phyloP scores from a whole-genome alignment of 768 basidiomycete genomes.

The Clathrus columnatus region DNA sequence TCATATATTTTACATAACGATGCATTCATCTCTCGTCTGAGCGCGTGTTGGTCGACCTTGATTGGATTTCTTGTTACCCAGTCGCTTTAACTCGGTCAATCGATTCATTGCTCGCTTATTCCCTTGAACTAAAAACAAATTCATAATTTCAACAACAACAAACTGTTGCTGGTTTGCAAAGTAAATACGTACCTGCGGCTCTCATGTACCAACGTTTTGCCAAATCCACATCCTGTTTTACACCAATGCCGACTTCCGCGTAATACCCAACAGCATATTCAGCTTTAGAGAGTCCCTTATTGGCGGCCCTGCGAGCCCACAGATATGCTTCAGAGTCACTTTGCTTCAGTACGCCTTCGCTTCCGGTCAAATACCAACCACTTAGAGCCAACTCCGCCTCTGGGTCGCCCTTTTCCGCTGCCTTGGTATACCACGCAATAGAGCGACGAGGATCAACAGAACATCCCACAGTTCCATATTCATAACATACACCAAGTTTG shows the following conservation, averaged over 20 bases:
- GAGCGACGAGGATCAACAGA: slow-evolving; percentile 89
- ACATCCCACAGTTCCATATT: slow-evolving; percentile 83
- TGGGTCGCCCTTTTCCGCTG: slow-evolving; percentile 91
- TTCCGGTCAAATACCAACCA: slow-evolving; percentile 97
- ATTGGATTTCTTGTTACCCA: slow-evolving; percentile 70
- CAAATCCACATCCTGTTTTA: slow-evolving; percentile 91
- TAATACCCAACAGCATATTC: slow-evolving; percentile 99
- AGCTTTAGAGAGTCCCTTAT: slow-evolving; percentile 93
- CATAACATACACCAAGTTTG: slow-evolving; percentile 92
- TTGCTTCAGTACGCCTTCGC: slow-evolving; percentile 93
- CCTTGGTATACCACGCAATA: slow-evolving; percentile 98
- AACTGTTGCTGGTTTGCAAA: neutral
- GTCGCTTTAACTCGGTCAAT: slow-evolving; percentile 89
- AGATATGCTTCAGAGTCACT: slow-evolving; percentile 98
- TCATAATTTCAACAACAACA: neutral
- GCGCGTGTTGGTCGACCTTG: slow-evolving; percentile 84
- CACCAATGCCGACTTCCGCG: slow-evolving; percentile 94
- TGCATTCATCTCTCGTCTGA: slow-evolving; percentile 90
- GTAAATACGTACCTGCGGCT: slow-evolving; percentile 82
- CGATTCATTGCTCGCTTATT: slow-evolving; percentile 96
- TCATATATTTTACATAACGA: slow-evolving; percentile 49
- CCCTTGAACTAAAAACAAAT: slow-evolving; percentile 71
- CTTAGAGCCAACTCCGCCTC: slow-evolving; percentile 94
- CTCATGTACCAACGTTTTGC: slow-evolving; percentile 99
- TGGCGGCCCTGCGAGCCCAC: slow-evolving; percentile 93